A percentile compares a stretch with the other conserved stretches of the same genome.
These are phyloP conservation scores for Sutorius eximius DNA, from an alignment of 1,284 basidiomycete genomes.

Conservation along the genomic window DNA sequence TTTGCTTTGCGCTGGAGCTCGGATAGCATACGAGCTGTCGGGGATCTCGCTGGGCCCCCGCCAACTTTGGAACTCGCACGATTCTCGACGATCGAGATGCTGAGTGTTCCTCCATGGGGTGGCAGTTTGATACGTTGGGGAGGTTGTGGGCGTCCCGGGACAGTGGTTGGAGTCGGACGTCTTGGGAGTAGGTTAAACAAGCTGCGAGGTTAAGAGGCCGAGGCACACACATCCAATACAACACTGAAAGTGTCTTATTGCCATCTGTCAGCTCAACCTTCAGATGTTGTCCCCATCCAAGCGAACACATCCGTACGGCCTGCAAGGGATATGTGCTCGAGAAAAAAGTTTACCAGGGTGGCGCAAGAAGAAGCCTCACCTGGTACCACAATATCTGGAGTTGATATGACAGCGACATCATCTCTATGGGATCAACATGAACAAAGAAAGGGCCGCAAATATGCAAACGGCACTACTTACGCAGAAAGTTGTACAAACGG, in stretches of 20 bases:
- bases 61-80: slow-evolving; percentile 38
- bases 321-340: slow-evolving; percentile 29
- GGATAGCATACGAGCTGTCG: slow-evolving; percentile 54
- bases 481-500: slow-evolving; percentile 76
- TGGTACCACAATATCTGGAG: slow-evolving; percentile 81
- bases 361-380: slow-evolving; percentile 38
- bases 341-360: background rate
- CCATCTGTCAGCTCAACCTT: slow-evolving; percentile 62
- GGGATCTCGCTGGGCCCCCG: slow-evolving; percentile 45
- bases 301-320: slow-evolving; percentile 69
- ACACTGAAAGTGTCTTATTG: slow-evolving; percentile 61
- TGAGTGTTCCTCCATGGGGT: slow-evolving; percentile 53
- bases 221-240: slow-evolving; percentile 72
- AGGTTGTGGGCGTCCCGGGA: slow-evolving; percentile 35
- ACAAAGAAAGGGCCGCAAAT: background rate
- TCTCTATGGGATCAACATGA: slow-evolving; percentile 48
- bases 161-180: slow-evolving; percentile 43
- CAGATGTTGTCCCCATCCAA: slow-evolving; percentile 76
- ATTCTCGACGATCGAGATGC: slow-evolving; percentile 47
- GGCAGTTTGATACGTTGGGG: slow-evolving; percentile 50
- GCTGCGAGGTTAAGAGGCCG: background rate
- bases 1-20: slow-evolving; percentile 64
- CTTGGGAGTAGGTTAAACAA: slow-evolving; percentile 32
- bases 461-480: slow-evolving; percentile 44
- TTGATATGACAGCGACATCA: slow-evolving; percentile 84